Evolutionary conservation across 139 green algal genomes (phyloP), one percentile per base, ranked within the genome.

Genomic region (Chlorella vulgaris): DNA sequence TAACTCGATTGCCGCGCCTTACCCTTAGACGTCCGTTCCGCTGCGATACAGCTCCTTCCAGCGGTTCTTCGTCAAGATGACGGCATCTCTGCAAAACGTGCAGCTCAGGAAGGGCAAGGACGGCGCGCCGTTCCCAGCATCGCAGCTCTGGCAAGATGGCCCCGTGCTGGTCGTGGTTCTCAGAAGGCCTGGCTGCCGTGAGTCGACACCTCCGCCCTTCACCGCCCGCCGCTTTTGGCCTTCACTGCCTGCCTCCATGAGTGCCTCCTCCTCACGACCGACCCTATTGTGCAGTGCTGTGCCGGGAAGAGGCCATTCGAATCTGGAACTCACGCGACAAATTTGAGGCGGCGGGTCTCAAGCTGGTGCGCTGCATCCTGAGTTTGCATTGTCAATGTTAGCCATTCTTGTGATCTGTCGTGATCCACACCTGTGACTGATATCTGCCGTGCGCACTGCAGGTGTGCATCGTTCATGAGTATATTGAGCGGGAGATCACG

Each of bases 391-490:
- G n/a, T n/a, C 47, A 10, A 10, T 55, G 13, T 55, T 55, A 15
- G 15, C 47, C 13, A 24, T 55, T 55, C 47, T 55, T 55, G 47
- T 55, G n/a, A n/a, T n/a, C n/a, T n/a, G n/a, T n/a, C n/a, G n/a
- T n/a, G n/a, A n/a, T n/a, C n/a, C n/a, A n/a, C n/a, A n/a, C n/a
- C n/a, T 55, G 10, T 55, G 47, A 55, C 47, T 55, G 47, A 15
- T 55, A 24, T 55, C 15, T 55, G 47, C 13, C n/a, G n/a, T n/a
- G n/a, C n/a, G n/a, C n/a, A n/a, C n/a, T 65, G 55, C 55, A 65
- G 55, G 55, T 68, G 21, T 82, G 66, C 22, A 31, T 87, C 21
- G 31, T 87, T 33, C 82, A 89, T 50, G 85, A 89, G 67, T 89
- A 81, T 81, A 76, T 76, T 31, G 55, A 89, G 19, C 38, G 55